phyloP scores from a whole-genome alignment of 2,329 filamentous ascomycete genomes.

The Aspergillus unguis region DNA sequence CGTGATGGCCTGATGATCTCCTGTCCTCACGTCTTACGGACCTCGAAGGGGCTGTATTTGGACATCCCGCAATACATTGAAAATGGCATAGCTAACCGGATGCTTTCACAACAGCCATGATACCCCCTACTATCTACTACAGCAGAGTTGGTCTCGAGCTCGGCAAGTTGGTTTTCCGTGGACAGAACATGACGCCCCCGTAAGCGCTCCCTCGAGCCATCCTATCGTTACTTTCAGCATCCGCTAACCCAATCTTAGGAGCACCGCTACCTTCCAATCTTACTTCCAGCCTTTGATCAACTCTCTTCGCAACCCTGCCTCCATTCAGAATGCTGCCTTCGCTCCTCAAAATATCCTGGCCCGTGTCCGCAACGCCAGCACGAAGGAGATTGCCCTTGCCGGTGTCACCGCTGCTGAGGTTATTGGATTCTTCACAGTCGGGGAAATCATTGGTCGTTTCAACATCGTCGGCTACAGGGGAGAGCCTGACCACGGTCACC shows the following conservation, averaged over 20 bases:
- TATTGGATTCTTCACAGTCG: constrained; percentile 94
- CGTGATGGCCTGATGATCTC: neutral
- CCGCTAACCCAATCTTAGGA: constrained; percentile 50
- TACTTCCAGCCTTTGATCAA: constrained; percentile 77
- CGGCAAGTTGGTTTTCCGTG: constrained; percentile 78
- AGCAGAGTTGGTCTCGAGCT: constrained; percentile 84
- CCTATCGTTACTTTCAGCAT: neutral
- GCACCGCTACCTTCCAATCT: constrained; percentile 74
- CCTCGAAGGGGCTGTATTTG: constrained; percentile 4
- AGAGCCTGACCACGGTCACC: constrained; percentile 51
- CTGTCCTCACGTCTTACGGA: neutral
- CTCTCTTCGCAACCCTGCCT: constrained; percentile 66
- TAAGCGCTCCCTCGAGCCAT: constrained; percentile 54
- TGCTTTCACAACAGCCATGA: constrained; percentile 61
- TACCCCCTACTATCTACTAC: constrained; percentile 89
- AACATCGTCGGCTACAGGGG: constrained; percentile 93
- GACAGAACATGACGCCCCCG: constrained; percentile 92
- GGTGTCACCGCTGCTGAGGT: constrained; percentile 82
- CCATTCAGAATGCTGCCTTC: constrained; percentile 55
- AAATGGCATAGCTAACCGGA: constrained; percentile 22
- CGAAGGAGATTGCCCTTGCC: constrained; percentile 65
- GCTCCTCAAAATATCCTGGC: constrained; percentile 55
- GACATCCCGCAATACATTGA: constrained; percentile 1
- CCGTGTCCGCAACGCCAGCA: constrained; percentile 66
- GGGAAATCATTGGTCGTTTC: constrained; percentile 92